Evolutionary conservation across 2,329 filamentous ascomycete species (phyloP).

Genomic region (Gaeumannomyces sp.): DNA sequence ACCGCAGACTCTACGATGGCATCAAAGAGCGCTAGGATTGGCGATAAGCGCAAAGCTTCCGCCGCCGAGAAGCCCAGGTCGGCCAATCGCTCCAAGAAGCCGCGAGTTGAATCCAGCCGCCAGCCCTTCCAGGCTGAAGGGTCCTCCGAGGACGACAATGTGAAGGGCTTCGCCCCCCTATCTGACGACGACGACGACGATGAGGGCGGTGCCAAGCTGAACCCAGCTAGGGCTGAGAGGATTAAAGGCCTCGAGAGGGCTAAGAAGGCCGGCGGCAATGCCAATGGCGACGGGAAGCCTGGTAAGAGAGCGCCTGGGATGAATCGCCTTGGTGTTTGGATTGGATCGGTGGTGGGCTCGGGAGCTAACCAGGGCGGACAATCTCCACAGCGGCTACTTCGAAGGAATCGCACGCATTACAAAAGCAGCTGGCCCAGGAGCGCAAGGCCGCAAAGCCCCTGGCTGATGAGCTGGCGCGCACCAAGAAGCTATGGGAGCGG

Average conservation of each 20-base stretch:
- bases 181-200: constrained; percentile 48
- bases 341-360: not conserved
- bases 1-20: constrained; percentile 33
- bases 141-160: constrained; percentile 27
- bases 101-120: constrained; percentile 30
- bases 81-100: constrained; percentile 44
- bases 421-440: constrained; percentile 81
- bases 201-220: constrained; percentile 46
- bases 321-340: not conserved
- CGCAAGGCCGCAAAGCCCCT: constrained; percentile 90
- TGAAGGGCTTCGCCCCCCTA: constrained; percentile 31
- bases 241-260: constrained; percentile 10
- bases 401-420: constrained; percentile 85
- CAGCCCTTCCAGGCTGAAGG: constrained; percentile 28
- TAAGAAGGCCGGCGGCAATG: constrained; percentile 20
- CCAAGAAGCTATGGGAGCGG: constrained; percentile 96
- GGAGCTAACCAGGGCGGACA: not conserved
- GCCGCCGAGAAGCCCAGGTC: constrained; percentile 36
- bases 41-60: constrained; percentile 52
- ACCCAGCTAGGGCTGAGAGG: constrained; percentile 27
- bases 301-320: constrained; percentile 22
- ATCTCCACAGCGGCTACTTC: constrained; percentile 40
- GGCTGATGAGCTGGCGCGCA: constrained; percentile 78
- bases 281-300: constrained; percentile 27
- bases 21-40: constrained; percentile 38